Evolutionary conservation across 1,139 yeast genomes (phyloP).

Genomic region (Saccharomyces hybrid): DNA sequence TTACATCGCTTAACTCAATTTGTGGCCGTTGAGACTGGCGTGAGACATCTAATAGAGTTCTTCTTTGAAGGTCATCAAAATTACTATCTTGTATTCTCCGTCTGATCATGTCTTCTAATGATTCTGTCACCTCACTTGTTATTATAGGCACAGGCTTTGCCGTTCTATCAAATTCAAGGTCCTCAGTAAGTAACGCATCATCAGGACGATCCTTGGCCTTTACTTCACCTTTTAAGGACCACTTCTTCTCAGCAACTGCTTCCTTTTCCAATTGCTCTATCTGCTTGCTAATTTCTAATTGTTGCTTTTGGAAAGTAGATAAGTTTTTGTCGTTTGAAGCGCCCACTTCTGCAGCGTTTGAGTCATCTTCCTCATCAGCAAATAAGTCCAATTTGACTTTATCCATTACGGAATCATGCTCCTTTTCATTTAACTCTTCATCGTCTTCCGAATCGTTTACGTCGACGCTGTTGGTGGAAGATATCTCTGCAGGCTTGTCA

Average conservation of each 20-base stretch:
- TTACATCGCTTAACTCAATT: constrained; percentile 76
- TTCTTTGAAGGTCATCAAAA: constrained; percentile 78
- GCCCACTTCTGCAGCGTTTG: constrained; percentile 37
- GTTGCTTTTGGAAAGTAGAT: constrained; percentile 82
- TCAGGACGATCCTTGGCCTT: constrained; percentile 71
- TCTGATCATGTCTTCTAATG: constrained; percentile 81
- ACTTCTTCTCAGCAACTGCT: constrained; percentile 80
- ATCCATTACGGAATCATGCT: constrained; percentile 50
- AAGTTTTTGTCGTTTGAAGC: constrained; percentile 39
- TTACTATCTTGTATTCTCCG: constrained; percentile 66
- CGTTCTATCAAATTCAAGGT: constrained; percentile 63
- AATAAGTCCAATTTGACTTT: constrained; percentile 58
- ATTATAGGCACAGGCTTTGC: constrained; percentile 88
- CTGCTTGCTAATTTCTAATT: constrained; percentile 64
- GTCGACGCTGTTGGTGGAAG: constrained; percentile 10
- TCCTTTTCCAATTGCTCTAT: constrained; percentile 76
- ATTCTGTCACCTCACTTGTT: constrained; percentile 79
- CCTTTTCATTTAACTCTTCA: constrained; percentile 35
- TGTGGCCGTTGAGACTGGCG: constrained; percentile 31
- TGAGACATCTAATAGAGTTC: constrained; percentile 56
- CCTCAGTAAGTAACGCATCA: constrained; percentile 70
- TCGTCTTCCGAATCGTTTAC: constrained; percentile 28
- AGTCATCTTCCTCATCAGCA: constrained; percentile 41
- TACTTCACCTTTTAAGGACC: constrained; percentile 95
- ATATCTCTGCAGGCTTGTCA: constrained; percentile 40